A percentile compares a stretch with the other conserved stretches of the same genome.
phyloP scores from a whole-genome alignment of 306 rosid species.

The Fagus sylvatica region DNA sequence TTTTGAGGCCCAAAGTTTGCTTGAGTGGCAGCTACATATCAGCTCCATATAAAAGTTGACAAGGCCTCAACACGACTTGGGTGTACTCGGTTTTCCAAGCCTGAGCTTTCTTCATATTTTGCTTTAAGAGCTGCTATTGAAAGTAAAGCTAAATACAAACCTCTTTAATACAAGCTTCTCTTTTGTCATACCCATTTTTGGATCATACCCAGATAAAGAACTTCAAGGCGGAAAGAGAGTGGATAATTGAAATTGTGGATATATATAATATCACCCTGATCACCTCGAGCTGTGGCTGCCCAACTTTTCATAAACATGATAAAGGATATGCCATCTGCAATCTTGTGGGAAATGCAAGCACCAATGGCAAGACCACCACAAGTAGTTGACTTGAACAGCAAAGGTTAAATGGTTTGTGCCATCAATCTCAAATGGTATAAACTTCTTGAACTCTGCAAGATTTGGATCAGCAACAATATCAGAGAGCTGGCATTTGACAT shows the following conservation, averaged over 20 bases:
- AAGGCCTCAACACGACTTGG: background rate
- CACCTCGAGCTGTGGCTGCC: constrained; percentile 22
- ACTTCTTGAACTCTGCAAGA: too few species aligned
- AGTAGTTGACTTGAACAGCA: constrained; percentile 15
- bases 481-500: too few species aligned
- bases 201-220: background rate
- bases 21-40: background rate
- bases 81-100: too few species aligned
- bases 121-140: constrained; percentile 4
- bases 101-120: background rate
- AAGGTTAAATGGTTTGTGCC: too few species aligned
- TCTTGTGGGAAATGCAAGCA: constrained; percentile 31
- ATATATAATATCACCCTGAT: background rate
- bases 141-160: constrained; percentile 13
- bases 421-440: too few species aligned
- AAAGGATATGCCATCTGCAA: constrained; percentile 28
- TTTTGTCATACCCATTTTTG: background rate
- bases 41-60: constrained; percentile 18
- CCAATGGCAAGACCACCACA: constrained; percentile 33
- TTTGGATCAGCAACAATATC: too few species aligned
- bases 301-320: constrained; percentile 28
- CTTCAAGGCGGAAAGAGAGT: constrained; percentile 13
- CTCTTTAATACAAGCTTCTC: constrained; percentile 16
- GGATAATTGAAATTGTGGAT: constrained; percentile 11
- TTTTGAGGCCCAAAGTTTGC: background rate